Percentiles rank a stretch among this genome's conserved stretches.
These are phyloP conservation scores for Sporothrix inflata DNA, from an alignment of 2,329 filamentous ascomycete species.

Conservation along the genomic window DNA sequence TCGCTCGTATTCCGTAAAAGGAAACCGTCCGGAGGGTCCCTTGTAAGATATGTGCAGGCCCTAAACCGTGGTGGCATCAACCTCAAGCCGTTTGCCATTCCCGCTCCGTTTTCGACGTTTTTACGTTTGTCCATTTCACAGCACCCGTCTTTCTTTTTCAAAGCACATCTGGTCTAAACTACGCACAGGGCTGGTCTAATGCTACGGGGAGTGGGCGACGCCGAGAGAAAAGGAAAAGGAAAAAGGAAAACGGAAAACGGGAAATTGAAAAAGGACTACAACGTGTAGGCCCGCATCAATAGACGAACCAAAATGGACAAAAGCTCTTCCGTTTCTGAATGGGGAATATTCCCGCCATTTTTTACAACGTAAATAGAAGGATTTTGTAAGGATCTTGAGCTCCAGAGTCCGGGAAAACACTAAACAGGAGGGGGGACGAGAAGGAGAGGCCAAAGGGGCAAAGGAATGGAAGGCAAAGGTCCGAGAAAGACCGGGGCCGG, in stretches of 20 bases:
- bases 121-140: not conserved
- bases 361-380: not conserved
- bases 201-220: not conserved
- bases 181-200: not conserved
- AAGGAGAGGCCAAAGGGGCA: not conserved
- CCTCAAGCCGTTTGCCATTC: not conserved
- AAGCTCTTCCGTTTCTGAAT: not conserved
- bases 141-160: not conserved
- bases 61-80: not conserved
- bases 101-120: not conserved
- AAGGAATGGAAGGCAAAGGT: not conserved
- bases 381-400: not conserved
- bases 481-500: not conserved
- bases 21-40: not conserved
- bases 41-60: not conserved
- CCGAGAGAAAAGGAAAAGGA: not conserved
- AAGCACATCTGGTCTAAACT: not conserved
- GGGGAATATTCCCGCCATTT: not conserved
- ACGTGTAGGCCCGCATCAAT: not conserved
- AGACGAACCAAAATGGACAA: too few relatives aligned
- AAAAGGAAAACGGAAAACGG: too few relatives aligned
- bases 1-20: slow-evolving; percentile 13
- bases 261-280: not conserved
- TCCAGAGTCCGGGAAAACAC: not conserved
- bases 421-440: not conserved